A percentile compares a stretch with the other conserved stretches of the same genome.
Evolutionary conservation across 2,329 filamentous ascomycete genomes (phyloP).

Genomic region (Neonectria sp.): DNA sequence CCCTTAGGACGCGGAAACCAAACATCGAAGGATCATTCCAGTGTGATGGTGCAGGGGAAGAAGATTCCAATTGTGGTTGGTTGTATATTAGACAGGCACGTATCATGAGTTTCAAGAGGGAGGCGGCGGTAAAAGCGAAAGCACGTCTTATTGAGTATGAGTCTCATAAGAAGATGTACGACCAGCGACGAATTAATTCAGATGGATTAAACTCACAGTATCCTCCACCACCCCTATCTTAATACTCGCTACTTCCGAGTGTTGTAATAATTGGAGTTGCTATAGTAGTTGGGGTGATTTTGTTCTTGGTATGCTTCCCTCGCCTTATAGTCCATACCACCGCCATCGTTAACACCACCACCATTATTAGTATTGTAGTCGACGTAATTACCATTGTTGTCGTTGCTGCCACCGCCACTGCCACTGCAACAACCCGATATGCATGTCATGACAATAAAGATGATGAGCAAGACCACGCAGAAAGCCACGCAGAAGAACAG

Average conservation of each 20-base stretch:
- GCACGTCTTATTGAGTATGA: background rate
- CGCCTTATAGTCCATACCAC: background rate
- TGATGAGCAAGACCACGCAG: constrained; percentile 16
- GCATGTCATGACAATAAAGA: constrained; percentile 27
- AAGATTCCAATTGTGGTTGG: background rate
- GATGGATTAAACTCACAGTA: background rate
- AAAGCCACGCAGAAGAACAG: constrained; percentile 33
- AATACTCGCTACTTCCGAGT: background rate
- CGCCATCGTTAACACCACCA: background rate
- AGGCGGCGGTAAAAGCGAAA: constrained; percentile 2
- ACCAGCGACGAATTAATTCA: background rate
- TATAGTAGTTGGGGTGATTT: background rate
- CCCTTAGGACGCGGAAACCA: constrained; percentile 58
- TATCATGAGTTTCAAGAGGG: background rate
- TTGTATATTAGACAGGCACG: constrained; percentile 6
- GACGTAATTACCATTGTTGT: background rate
- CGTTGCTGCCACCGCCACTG: background rate
- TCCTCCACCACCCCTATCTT: background rate
- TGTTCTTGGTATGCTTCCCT: background rate
- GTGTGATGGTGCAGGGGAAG: background rate
- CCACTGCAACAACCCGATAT: constrained; percentile 8
- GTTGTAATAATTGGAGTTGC: constrained; percentile 5
- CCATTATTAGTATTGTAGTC: background rate
- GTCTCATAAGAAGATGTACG: background rate
- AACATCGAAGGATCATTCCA: constrained; percentile 1